These are phyloP conservation scores for Raphanus raphanistrum DNA, from an alignment of 345 rosid species.

Conservation along the genomic window DNA sequence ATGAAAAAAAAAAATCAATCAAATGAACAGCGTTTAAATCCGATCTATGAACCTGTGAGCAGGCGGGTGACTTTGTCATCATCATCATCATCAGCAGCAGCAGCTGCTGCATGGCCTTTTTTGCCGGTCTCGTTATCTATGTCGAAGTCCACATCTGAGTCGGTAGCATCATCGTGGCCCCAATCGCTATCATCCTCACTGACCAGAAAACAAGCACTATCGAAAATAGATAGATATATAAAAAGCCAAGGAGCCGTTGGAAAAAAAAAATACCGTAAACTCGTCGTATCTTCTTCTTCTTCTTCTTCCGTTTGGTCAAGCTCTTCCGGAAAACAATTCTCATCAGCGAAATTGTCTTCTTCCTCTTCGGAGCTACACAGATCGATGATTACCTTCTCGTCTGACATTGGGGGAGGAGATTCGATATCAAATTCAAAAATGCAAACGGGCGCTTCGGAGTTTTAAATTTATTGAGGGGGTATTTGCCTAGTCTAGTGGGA, in stretches of 20 bases:
- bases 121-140: slow-evolving; percentile 12
- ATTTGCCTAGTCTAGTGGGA: not conserved
- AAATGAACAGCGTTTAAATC: not conserved
- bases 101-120: not conserved
- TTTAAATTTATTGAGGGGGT: not conserved
- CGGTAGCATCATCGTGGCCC: slow-evolving; percentile 19
- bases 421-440: not conserved
- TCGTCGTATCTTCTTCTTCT: not conserved
- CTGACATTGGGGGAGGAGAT: slow-evolving; percentile 14
- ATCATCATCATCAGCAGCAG: not conserved
- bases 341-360: slow-evolving; percentile 21
- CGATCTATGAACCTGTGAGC: slow-evolving; percentile 38
- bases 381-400: slow-evolving; percentile 21
- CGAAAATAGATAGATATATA: not conserved
- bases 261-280: slow-evolving; percentile 5
- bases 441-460: slow-evolving; percentile 23
- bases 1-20: not conserved
- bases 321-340: not conserved
- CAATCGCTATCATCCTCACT: slow-evolving; percentile 33
- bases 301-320: slow-evolving; percentile 14
- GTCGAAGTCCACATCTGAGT: slow-evolving; percentile 13
- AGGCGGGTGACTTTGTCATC: slow-evolving; percentile 38
- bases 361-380: slow-evolving; percentile 35
- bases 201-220: not conserved
- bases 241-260: not conserved